A percentile compares a stretch with the other conserved stretches of the same genome.
phyloP scores from a whole-genome alignment of 2,329 filamentous ascomycete genomes.

The Botrytis paeoniae region DNA sequence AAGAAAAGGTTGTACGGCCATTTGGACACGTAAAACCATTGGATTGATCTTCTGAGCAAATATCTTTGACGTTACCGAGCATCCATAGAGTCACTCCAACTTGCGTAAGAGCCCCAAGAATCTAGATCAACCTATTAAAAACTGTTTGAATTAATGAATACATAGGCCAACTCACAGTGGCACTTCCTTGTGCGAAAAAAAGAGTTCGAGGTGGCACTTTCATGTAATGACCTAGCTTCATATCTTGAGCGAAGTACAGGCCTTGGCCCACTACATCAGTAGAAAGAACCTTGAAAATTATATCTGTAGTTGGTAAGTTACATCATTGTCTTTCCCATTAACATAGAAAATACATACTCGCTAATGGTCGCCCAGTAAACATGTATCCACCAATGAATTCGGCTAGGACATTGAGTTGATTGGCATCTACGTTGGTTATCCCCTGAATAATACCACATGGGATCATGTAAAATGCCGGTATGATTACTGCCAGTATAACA shows the following conservation, averaged over 20 bases:
- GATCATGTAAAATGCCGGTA: conserved; percentile 43
- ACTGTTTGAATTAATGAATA: neutral
- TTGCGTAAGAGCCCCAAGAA: conserved; percentile 65
- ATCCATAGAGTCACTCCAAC: conserved; percentile 61
- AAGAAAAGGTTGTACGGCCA: conserved; percentile 61
- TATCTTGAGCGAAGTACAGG: conserved; percentile 45
- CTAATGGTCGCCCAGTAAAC: conserved; percentile 52
- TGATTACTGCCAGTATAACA: conserved; percentile 44
- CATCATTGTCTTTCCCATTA: neutral
- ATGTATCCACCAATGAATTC: conserved; percentile 41
- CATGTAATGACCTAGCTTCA: conserved; percentile 52
- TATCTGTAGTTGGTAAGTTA: conserved; percentile 64
- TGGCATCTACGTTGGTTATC: conserved; percentile 48
- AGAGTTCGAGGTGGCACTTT: conserved; percentile 24
- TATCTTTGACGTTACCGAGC: conserved; percentile 56
- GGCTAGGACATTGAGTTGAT: conserved; percentile 48
- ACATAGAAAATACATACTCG: conserved; percentile 60
- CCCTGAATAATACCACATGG: conserved; percentile 42
- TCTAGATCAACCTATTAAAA: neutral
- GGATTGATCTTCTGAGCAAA: conserved; percentile 56
- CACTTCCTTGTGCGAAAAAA: conserved; percentile 53
- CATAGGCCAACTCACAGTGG: conserved; percentile 51
- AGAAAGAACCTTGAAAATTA: conserved; percentile 67
- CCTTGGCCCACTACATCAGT: conserved; percentile 45
- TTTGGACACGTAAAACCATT: conserved; percentile 56